Evolutionary conservation across 257 asterid species (phyloP).

Genomic region (Solanum commersonii): DNA sequence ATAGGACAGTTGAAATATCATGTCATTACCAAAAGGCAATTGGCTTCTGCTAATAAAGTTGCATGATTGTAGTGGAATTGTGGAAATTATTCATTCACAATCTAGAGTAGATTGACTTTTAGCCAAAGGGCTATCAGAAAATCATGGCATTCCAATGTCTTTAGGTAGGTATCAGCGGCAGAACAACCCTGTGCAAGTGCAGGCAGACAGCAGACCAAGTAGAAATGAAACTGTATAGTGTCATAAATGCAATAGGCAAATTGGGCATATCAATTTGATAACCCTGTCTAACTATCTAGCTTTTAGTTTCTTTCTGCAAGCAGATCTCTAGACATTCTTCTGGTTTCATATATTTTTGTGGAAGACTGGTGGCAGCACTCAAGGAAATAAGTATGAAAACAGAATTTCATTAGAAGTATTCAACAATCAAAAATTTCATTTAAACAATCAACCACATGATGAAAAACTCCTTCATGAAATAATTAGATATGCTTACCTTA

Average conservation of each 20-base stretch:
- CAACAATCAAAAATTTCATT: not conserved
- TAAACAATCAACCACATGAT: not conserved
- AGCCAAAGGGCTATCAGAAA: not conserved
- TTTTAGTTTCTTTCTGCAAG: not conserved
- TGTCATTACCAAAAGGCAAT: not conserved
- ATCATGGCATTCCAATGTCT: not conserved
- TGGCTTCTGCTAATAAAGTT: not conserved
- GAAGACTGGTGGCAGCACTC: not conserved
- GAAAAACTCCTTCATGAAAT: not conserved
- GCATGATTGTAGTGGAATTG: not conserved
- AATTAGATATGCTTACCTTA: slow-evolving; percentile 30
- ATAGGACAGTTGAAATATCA: not conserved
- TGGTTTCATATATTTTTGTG: not conserved
- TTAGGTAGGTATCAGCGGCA: not conserved
- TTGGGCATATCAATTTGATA: not conserved
- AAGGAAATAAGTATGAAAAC: not conserved
- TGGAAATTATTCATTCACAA: not conserved
- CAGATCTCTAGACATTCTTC: not conserved
- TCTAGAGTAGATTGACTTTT: not conserved
- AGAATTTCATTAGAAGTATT: not conserved
- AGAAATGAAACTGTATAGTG: not conserved
- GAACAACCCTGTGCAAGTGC: not conserved
- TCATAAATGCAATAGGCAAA: not conserved
- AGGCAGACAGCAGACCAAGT: not conserved
- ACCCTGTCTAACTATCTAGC: not conserved